Percentiles rank a stretch among this genome's conserved stretches.
phyloP scores from a whole-genome alignment of 805 yeast genomes.

The Wickerhamiella alocasiicola region DNA sequence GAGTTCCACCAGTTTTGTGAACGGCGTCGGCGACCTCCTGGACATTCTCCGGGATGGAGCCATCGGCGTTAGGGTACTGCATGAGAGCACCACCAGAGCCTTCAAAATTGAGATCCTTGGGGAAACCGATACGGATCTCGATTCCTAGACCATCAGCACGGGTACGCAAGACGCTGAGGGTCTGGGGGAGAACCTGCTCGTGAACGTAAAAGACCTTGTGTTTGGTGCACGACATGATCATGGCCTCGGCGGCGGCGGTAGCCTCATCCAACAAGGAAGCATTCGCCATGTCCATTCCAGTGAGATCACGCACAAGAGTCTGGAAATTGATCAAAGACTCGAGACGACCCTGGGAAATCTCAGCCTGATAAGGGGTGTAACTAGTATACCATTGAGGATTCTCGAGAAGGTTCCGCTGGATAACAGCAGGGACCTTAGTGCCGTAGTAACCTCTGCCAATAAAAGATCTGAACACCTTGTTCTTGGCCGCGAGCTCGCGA shows the following conservation, averaged over 20 bases:
- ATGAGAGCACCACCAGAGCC: conserved; percentile 68
- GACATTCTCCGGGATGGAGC: conserved; percentile 42
- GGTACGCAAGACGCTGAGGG: conserved; percentile 61
- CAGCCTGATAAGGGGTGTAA: conserved; percentile 97
- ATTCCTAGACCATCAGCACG: conserved; percentile 69
- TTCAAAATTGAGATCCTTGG: conserved; percentile 28
- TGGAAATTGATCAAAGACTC: conserved; percentile 85
- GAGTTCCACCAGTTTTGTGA: conserved; percentile 60
- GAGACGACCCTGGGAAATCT: conserved; percentile 90
- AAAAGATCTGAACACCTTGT: conserved; percentile 57
- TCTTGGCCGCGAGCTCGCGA: conserved; percentile 57
- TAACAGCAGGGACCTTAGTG: conserved; percentile 79
- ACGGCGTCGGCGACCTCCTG: conserved; percentile 46
- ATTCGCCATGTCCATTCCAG: conserved; percentile 90
- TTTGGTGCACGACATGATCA: conserved; percentile 69
- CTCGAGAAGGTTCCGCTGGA: conserved; percentile 83
- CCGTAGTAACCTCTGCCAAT: conserved; percentile 95
- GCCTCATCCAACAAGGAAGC: conserved; percentile 94
- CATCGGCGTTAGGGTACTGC: conserved; percentile 87
- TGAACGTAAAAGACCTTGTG: conserved; percentile 73
- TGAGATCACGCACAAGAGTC: conserved; percentile 78
- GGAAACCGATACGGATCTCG: conserved; percentile 40
- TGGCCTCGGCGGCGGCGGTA: conserved; percentile 95
- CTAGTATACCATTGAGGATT: conserved; percentile 98
- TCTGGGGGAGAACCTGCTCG: conserved; percentile 68